These are phyloP conservation scores for Citrus unshiu DNA, from an alignment of 345 rosid species.

Conservation along the genomic window DNA sequence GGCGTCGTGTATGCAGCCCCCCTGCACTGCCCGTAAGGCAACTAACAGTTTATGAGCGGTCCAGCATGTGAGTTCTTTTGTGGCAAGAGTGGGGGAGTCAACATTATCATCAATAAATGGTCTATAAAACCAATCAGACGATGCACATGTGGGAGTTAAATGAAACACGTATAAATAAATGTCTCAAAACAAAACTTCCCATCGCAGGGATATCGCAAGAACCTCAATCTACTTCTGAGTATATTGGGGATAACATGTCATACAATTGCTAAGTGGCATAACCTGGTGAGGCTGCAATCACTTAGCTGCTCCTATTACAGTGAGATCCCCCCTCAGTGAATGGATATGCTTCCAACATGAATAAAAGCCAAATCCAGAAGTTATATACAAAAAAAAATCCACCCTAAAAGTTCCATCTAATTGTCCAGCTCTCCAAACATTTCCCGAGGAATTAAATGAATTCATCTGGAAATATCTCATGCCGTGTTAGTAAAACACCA, in stretches of 20 bases:
- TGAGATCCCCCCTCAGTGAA: constrained; percentile 10
- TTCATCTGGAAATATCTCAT: constrained; percentile 6
- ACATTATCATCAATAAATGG: not conserved
- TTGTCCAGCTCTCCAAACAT: constrained; percentile 19
- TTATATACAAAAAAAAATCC: constrained; percentile 35
- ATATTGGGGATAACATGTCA: constrained; percentile 17
- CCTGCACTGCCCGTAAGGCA: too few relatives aligned
- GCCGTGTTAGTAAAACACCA: constrained; percentile 18
- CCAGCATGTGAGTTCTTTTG: too few relatives aligned
- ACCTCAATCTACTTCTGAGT: constrained; percentile 16
- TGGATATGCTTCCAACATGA: constrained; percentile 14
- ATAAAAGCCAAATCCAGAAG: constrained; percentile 21
- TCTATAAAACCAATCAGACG: constrained; percentile 18
- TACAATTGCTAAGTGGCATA: constrained; percentile 12
- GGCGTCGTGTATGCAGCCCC: too few relatives aligned
- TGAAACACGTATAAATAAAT: constrained; percentile 12
- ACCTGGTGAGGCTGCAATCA: constrained; percentile 9
- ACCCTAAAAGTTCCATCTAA: constrained; percentile 27
- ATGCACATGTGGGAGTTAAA: constrained; percentile 10
- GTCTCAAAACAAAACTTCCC: constrained; percentile 31
- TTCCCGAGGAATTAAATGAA: constrained; percentile 7
- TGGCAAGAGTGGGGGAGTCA: not conserved
- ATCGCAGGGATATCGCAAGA: constrained; percentile 12
- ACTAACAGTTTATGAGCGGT: too few relatives aligned
- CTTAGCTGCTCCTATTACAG: constrained; percentile 13